These are phyloP conservation scores for Ogataea pignaliae DNA, from an alignment of 805 yeast species.

Conservation along the genomic window DNA sequence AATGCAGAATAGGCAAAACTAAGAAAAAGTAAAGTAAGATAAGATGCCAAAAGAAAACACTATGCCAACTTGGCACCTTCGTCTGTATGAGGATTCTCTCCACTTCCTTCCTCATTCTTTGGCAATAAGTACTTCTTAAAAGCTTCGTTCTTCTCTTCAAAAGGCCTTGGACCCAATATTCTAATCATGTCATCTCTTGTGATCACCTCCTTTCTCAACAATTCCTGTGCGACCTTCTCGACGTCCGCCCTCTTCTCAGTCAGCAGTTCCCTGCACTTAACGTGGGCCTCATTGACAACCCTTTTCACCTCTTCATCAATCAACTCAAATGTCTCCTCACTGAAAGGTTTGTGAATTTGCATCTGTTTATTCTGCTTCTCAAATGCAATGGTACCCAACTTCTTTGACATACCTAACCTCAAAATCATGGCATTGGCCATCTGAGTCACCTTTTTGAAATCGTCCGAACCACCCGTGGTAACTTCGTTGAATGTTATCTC, in stretches of 20 bases:
- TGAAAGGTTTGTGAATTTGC: slow-evolving; percentile 69
- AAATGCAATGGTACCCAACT: slow-evolving; percentile 79
- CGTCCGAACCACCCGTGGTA: slow-evolving; percentile 95
- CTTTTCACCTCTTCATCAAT: slow-evolving; percentile 83
- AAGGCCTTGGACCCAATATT: slow-evolving; percentile 86
- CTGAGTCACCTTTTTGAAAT: slow-evolving; percentile 90
- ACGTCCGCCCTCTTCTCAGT: slow-evolving; percentile 70
- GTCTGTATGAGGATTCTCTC: slow-evolving; percentile 19
- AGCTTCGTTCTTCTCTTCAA: slow-evolving; percentile 85
- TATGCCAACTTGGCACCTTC: slow-evolving; percentile 17
- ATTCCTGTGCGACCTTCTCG: slow-evolving; percentile 80
- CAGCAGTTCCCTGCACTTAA: slow-evolving; percentile 63
- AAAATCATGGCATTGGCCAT: slow-evolving; percentile 94
- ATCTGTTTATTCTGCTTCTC: slow-evolving; percentile 44
- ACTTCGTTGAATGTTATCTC: slow-evolving; percentile 89
- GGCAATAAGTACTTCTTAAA: slow-evolving; percentile 62
- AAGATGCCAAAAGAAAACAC: not conserved
- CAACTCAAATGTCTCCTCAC: slow-evolving; percentile 76
- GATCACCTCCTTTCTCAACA: slow-evolving; percentile 81
- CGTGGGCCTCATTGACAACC: slow-evolving; percentile 72
- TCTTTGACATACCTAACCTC: slow-evolving; percentile 80
- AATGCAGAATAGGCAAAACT: not conserved
- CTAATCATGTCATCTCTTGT: slow-evolving; percentile 93
- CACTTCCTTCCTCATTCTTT: slow-evolving; percentile 6
- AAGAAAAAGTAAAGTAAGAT: not conserved